These are phyloP conservation scores for Purpureocillium lavendulum DNA, from an alignment of 2,329 filamentous ascomycete species.

Conservation along the genomic window DNA sequence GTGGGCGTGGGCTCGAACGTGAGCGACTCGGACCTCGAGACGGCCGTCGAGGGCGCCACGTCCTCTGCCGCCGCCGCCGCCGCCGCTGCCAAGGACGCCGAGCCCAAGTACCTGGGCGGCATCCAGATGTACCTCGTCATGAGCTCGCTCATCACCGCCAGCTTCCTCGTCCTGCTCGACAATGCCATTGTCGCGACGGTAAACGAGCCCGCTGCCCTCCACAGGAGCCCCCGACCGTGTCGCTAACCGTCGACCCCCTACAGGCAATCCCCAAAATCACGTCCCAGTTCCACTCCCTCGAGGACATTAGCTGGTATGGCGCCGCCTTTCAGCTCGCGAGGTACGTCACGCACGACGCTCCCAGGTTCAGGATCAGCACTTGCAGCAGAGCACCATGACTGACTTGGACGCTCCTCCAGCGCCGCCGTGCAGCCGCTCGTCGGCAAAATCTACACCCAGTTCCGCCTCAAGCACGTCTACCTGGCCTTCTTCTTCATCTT, in stretches of 20 bases:
- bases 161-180: constrained; percentile 38
- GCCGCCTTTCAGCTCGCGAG: constrained; percentile 36
- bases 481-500: constrained; percentile 10
- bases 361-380: too few relatives aligned
- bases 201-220: constrained; percentile 5
- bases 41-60: too few relatives aligned
- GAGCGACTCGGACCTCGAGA: too few relatives aligned
- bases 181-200: constrained; percentile 41
- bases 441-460: constrained; percentile 39
- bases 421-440: constrained; percentile 40
- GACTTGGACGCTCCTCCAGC: too few relatives aligned
- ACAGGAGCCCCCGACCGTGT: constrained; percentile 11
- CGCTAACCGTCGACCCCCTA: constrained; percentile 4
- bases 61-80: too few relatives aligned
- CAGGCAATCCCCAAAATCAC: constrained; percentile 38
- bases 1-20: too few relatives aligned
- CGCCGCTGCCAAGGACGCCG: too few relatives aligned
- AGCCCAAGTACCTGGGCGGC: constrained; percentile 17
- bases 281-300: constrained; percentile 34
- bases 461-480: constrained; percentile 23
- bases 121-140: constrained; percentile 12
- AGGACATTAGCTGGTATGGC: constrained; percentile 46
- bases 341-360: constrained; percentile 8
- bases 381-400: too few relatives aligned
- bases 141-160: constrained; percentile 22